These are phyloP conservation scores for Phytophthora citricola DNA, from an alignment of 352 stramenopile species.

Conservation along the genomic window DNA sequence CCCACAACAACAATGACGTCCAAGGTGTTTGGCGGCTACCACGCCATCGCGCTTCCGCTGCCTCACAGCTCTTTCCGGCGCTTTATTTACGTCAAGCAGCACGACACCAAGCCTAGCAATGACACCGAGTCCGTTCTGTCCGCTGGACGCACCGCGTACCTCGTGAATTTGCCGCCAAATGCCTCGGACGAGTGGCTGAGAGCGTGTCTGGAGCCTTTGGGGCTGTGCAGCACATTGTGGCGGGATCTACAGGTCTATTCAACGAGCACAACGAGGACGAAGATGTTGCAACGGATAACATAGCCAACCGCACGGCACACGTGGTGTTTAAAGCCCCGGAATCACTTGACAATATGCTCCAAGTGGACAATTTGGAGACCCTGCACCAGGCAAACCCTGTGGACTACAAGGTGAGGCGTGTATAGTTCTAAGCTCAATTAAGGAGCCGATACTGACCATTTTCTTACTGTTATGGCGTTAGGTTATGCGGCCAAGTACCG, in stretches of 20 bases:
- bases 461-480: conserved; percentile 4
- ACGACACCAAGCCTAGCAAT: conserved; percentile 48
- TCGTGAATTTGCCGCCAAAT: conserved; percentile 69
- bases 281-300: conserved; percentile 19
- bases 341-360: conserved; percentile 63
- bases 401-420: conserved; percentile 46
- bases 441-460: not conserved
- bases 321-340: conserved; percentile 80
- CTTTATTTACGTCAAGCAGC: conserved; percentile 84
- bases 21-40: conserved; percentile 62
- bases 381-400: conserved; percentile 21
- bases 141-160: conserved; percentile 70
- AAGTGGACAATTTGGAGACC: conserved; percentile 48
- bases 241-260: conserved; percentile 16
- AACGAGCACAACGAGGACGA: conserved; percentile 20
- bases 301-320: conserved; percentile 53
- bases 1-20: not conserved
- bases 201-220: conserved; percentile 52
- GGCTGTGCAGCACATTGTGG: conserved; percentile 67
- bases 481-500: conserved; percentile 72
- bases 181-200: conserved; percentile 67
- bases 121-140: conserved; percentile 56
- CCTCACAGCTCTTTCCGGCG: conserved; percentile 63
- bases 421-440: not conserved
- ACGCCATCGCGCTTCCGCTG: conserved; percentile 74